phyloP scores from a whole-genome alignment of 1,284 basidiomycete genomes.

The Sporisorium exsertum region DNA sequence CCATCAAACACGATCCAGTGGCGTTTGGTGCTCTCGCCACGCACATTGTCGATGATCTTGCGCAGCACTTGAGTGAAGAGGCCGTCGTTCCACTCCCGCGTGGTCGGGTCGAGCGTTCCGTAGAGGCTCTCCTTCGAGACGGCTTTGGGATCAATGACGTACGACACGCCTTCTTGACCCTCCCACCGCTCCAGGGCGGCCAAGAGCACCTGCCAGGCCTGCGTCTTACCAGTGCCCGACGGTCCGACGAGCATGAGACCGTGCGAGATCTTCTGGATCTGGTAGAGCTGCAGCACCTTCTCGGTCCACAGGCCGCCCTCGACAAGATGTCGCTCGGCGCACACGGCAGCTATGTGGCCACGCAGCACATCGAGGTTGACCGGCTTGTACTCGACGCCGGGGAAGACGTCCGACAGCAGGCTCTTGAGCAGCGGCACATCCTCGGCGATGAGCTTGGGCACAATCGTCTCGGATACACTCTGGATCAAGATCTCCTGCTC shows the following conservation, averaged over 20 bases:
- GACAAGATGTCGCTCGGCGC: slow-evolving; percentile 84
- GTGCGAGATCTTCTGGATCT: slow-evolving; percentile 99
- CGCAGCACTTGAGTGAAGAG: slow-evolving; percentile 97
- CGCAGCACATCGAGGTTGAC: slow-evolving; percentile 87
- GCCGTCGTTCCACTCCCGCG: slow-evolving; percentile 99
- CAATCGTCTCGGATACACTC: slow-evolving; percentile 98
- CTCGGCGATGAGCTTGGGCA: slow-evolving; percentile 96
- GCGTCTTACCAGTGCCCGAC: slow-evolving; percentile 95
- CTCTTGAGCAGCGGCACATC: slow-evolving; percentile 95
- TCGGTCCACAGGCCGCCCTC: slow-evolving; percentile 89
- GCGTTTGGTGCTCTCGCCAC: slow-evolving; percentile 93
- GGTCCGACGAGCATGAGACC: slow-evolving; percentile 99
- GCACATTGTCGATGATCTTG: slow-evolving; percentile 97
- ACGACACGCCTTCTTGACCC: slow-evolving; percentile 89
- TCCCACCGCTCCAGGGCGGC: slow-evolving; percentile 91
- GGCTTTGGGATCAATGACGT: slow-evolving; percentile 99
- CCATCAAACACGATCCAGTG: slow-evolving; percentile 99
- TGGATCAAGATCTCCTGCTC: slow-evolving; percentile 98
- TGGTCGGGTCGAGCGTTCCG: slow-evolving; percentile 95
- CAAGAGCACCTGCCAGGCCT: slow-evolving; percentile 94
- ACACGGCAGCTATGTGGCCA: slow-evolving; percentile 86
- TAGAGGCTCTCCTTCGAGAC: slow-evolving; percentile 98
- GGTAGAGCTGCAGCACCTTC: slow-evolving; percentile 97
- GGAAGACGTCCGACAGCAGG: slow-evolving; percentile 96
- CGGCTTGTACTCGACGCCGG: slow-evolving; percentile 89